Evolutionary conservation across 2,329 filamentous ascomycete species (phyloP).

Genomic region (Apiospora marii): DNA sequence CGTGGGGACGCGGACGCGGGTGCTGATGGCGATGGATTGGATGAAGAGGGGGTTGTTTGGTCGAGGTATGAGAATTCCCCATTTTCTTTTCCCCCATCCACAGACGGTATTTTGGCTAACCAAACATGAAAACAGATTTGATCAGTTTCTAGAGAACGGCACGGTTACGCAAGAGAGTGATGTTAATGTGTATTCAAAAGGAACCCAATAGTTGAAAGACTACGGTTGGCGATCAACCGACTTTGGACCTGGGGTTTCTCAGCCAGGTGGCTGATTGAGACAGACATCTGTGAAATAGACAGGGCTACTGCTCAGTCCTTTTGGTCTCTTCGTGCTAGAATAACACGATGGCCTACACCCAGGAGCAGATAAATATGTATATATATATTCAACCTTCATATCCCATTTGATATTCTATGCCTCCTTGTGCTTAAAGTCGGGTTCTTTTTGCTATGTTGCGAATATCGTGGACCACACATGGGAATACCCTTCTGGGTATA

Average conservation of each 20-base stretch:
- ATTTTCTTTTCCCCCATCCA: too few species aligned
- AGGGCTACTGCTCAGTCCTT: neutral
- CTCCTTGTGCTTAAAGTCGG: neutral
- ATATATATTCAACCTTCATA: neutral
- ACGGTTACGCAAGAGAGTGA: neutral
- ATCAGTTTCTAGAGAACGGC: constrained; percentile 37
- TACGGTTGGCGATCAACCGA: too few species aligned
- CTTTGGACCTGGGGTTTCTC: neutral
- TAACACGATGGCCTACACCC: neutral
- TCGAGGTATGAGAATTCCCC: constrained; percentile 70
- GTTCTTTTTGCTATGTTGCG: too few species aligned
- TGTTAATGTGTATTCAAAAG: neutral
- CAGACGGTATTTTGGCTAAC: constrained; percentile 4
- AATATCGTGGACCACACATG: too few species aligned
- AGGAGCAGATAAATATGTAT: neutral
- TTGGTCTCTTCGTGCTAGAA: neutral
- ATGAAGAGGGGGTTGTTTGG: constrained; percentile 95
- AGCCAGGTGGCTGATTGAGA: neutral
- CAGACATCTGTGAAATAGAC: neutral
- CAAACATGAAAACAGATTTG: constrained; percentile 37
- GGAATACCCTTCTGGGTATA: too few species aligned
- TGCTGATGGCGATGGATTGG: constrained; percentile 97
- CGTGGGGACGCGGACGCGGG: constrained; percentile 88
- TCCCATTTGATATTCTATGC: neutral
- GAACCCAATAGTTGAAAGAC: neutral